phyloP scores from a whole-genome alignment of 805 yeast genomes.

The Wickerhamomyces sydowiorum region DNA sequence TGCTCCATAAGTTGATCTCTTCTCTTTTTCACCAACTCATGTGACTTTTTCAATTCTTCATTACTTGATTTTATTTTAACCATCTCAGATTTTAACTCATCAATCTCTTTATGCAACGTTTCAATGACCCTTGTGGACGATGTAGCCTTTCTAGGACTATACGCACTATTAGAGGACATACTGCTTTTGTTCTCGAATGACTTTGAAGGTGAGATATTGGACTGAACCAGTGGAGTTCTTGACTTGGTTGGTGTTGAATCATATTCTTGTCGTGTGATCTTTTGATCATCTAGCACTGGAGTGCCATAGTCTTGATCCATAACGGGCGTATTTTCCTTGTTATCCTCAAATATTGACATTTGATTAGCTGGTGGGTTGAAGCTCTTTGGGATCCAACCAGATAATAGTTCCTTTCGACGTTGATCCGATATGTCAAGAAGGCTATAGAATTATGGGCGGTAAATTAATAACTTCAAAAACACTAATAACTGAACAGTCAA shows the following conservation, averaged over 20 bases:
- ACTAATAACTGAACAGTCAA: no score
- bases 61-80: slow-evolving; percentile 35
- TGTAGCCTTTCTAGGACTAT: slow-evolving; percentile 2
- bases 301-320: not conserved
- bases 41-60: slow-evolving; percentile 50
- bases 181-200: not conserved
- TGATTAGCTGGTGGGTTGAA: no score
- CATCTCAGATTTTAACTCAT: slow-evolving; percentile 39
- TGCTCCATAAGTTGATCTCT: slow-evolving; percentile 56
- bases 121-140: slow-evolving; percentile 33
- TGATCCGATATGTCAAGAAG: no score
- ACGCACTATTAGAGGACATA: not conserved
- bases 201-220: not conserved
- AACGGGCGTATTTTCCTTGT: not conserved
- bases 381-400: no score
- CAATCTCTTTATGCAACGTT: slow-evolving; percentile 41
- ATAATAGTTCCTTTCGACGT: no score
- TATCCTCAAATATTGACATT: not conserved
- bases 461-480: no score
- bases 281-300: not conserved
- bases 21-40: slow-evolving; percentile 39
- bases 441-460: no score
- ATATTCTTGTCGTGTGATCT: not conserved
- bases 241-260: not conserved
- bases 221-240: slow-evolving; percentile 1